Base-by-base conservation (phyloP, 2,329 filamentous ascomycete species). In the Plectosphaerella cucumerina region DNA sequence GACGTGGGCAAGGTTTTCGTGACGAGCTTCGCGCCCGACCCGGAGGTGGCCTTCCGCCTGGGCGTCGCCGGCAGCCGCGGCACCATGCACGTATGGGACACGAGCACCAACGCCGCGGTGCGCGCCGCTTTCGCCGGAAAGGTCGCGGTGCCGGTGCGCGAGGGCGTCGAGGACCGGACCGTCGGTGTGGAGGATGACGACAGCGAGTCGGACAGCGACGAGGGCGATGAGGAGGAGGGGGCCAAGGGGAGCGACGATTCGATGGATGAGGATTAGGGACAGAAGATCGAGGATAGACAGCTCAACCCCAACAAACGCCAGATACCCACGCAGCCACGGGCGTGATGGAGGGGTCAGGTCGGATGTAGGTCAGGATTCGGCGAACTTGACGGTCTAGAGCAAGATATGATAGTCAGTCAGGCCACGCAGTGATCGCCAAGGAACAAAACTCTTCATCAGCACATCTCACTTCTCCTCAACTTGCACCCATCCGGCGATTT, bases 1-100 rank as follows among this genome's bases (percentile, higher is more conserved):
- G 94, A 95, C 50, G 89, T 99, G 17, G 94, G 94, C 53, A 95
- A 93, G 71, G 88, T 99, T 35, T 99, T 99, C 70, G 90, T 90
- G 11, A 88, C 92, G 2, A 82, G 81, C 6, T 99, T 97, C 68
- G 94, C 89, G 4, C 93, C 94, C 1, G 94, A 99, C 65, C 70
- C 85, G 33, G 90, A 94, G 70, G 91, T 97, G 10, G 89, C 89
- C 21, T 99, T 97, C 79, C 81, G 94, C 49, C 78, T 99, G 43
- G 89, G 92, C 2, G 90, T 99, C 17, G 94, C 93, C 6, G 94
- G 94, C 50, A 97, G 92, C 76, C 95, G 95, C 74, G 94, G 94
- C 44, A 82, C 83, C 34, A 85, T 97, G 64, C 89, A 96, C 67
- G 85, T 99, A 49, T 99, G 94, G 94, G 93, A 97, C 70, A 97